A percentile compares a stretch with the other conserved stretches of the same genome.
These are phyloP conservation scores for Argentina anserina DNA, from an alignment of 306 rosid species.

Conservation along the genomic window DNA sequence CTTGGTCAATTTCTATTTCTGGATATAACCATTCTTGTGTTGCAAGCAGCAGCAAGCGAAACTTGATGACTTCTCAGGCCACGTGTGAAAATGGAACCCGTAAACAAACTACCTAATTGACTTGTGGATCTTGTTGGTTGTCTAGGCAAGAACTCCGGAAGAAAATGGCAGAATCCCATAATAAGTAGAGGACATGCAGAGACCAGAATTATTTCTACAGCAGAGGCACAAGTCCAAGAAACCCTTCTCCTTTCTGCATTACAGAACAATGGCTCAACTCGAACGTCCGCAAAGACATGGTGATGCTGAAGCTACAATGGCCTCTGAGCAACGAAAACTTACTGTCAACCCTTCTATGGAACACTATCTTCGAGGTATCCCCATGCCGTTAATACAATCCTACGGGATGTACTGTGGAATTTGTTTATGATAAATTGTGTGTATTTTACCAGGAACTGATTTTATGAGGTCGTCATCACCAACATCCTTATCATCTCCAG, in stretches of 20 bases:
- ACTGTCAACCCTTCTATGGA: conserved; percentile 42
- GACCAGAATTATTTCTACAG: conserved; percentile 16
- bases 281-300: conserved; percentile 42
- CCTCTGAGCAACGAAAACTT: background rate
- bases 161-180: conserved; percentile 24
- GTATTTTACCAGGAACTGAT: conserved; percentile 38
- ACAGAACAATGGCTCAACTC: conserved; percentile 55
- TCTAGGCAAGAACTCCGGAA: conserved; percentile 37
- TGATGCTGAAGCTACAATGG: conserved; percentile 22
- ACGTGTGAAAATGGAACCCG: conserved; percentile 43
- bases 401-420: background rate
- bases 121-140: conserved; percentile 30
- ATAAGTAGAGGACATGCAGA: conserved; percentile 20
- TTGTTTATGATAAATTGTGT: background rate
- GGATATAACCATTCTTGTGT: conserved; percentile 12
- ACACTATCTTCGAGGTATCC: conserved; percentile 71
- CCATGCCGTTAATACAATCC: background rate
- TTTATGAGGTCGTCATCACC: conserved; percentile 32
- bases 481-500: conserved; percentile 24
- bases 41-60: conserved; percentile 16
- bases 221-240: conserved; percentile 10
- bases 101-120: conserved; percentile 22
- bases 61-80: conserved; percentile 16
- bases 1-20: conserved; percentile 47
- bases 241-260: conserved; percentile 6